phyloP scores from a whole-genome alignment of 495 filamentous ascomycete genomes.

The Sordaria brevicollis region DNA sequence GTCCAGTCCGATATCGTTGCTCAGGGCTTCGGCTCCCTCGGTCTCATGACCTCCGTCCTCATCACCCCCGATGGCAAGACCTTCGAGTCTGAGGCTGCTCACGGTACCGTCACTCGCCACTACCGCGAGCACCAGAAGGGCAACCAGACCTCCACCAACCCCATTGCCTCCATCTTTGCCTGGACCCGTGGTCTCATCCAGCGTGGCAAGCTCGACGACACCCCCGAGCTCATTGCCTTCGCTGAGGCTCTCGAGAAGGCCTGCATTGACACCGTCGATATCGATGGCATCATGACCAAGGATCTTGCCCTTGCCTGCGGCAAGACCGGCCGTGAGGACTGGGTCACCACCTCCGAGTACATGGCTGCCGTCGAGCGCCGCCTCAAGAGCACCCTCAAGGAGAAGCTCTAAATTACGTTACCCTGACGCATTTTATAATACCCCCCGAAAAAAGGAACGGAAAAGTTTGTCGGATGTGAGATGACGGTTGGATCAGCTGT shows the following conservation, averaged over 20 bases:
- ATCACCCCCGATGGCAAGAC: conserved; percentile 91
- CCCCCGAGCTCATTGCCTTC: conserved; percentile 78
- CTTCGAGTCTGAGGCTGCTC: conserved; percentile 94
- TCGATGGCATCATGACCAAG: conserved; percentile 97
- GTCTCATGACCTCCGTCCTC: conserved; percentile 95
- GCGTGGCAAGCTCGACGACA: conserved; percentile 80
- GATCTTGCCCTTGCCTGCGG: conserved; percentile 88
- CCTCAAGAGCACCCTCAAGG: conserved; percentile 52
- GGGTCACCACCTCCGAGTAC: conserved; percentile 85
- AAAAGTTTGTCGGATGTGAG: neutral
- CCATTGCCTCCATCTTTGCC: conserved; percentile 96
- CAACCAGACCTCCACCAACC: conserved; percentile 93
- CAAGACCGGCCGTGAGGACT: conserved; percentile 67
- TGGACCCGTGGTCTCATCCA: conserved; percentile 95
- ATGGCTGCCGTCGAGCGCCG: conserved; percentile 79
- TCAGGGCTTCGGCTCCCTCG: conserved; percentile 95
- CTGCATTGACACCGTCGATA: conserved; percentile 87
- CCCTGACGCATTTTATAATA: neutral
- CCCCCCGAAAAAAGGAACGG: neutral
- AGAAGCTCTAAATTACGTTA: conserved; percentile 33
- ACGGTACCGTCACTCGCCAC: conserved; percentile 96
- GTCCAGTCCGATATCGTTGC: conserved; percentile 98
- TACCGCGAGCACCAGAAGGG: conserved; percentile 98
- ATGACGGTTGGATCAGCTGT: neutral
- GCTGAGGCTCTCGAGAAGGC: conserved; percentile 87